Conservation (phyloP, 1,284 basidiomycete species). For the Pseudozyma thailandica region DNA sequence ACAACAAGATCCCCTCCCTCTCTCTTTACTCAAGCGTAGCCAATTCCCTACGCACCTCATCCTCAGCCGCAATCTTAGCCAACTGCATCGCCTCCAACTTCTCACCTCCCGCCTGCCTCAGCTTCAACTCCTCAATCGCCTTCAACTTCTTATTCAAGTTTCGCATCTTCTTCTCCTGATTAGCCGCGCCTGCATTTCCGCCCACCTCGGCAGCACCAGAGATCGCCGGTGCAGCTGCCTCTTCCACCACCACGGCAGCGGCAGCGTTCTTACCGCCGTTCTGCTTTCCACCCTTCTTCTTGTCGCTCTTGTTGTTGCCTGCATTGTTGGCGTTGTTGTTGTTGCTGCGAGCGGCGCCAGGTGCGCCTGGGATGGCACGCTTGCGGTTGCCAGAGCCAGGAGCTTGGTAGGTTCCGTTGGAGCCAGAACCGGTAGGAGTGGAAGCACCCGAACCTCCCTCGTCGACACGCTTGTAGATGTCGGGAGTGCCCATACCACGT, state of each 20-base stretch:
- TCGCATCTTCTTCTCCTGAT: conserved; percentile 71
- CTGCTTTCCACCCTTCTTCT: conserved; percentile 44
- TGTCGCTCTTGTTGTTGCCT: conserved; percentile 2
- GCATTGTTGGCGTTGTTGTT: conserved; percentile 4
- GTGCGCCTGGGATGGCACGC: conserved; percentile 54
- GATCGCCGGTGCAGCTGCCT: conserved; percentile 15
- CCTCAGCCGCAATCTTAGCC: conserved; percentile 92
- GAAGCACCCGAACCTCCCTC: conserved; percentile 72
- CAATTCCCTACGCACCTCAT: conserved; percentile 83
- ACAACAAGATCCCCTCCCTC: no score
- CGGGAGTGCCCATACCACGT: conserved; percentile 83
- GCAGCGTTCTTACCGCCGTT: conserved; percentile 43
- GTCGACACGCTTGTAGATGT: conserved; percentile 87
- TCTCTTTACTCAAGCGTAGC: conserved; percentile 70
- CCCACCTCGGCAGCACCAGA: conserved; percentile 54
- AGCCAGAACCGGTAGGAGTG: conserved; percentile 29
- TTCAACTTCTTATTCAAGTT: conserved; percentile 94
- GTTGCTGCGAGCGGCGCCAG: conserved; percentile 32
- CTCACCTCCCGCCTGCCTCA: conserved; percentile 85
- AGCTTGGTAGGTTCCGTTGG: conserved; percentile 51
- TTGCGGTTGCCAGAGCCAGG: conserved; percentile 46
- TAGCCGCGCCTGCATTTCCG: conserved; percentile 44
- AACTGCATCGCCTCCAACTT: conserved; percentile 90
- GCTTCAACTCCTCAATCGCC: conserved; percentile 93
- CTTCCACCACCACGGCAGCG: conserved; percentile 15